Evolutionary conservation across 129 eudicot species (phyloP).

Genomic region (Heracleum sosnowskyi): DNA sequence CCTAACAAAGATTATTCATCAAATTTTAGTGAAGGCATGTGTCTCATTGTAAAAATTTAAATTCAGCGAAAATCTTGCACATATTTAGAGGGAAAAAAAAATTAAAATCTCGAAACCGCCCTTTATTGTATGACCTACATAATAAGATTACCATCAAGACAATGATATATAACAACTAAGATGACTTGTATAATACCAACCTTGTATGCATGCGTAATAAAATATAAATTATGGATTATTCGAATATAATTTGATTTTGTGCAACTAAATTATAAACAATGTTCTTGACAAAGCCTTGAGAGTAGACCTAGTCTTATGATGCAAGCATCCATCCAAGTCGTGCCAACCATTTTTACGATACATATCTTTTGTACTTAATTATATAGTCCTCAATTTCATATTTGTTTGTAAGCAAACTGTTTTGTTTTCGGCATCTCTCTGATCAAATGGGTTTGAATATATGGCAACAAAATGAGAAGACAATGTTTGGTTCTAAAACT

Average conservation of each 20-base stretch:
- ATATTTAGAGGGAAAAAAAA: too few species aligned
- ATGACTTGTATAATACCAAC: not conserved
- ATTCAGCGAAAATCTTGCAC: not conserved
- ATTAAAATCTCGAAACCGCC: too few species aligned
- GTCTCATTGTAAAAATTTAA: too few species aligned
- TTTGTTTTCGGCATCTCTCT: not conserved
- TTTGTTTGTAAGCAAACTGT: not conserved
- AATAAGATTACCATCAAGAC: not conserved
- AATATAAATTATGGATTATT: not conserved
- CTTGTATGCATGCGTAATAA: not conserved
- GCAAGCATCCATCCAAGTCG: constrained; percentile 43
- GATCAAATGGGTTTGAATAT: constrained; percentile 18
- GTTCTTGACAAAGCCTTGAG: not conserved
- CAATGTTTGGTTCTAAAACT: not conserved
- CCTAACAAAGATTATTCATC: not conserved
- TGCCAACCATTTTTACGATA: constrained; percentile 39
- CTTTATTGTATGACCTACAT: too few species aligned
- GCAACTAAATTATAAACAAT: not conserved
- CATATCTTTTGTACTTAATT: constrained; percentile 6
- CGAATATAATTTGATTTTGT: not conserved
- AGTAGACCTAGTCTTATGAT: constrained; percentile 24
- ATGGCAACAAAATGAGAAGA: constrained; percentile 12
- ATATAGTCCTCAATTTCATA: not conserved
- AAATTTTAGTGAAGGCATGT: not conserved
- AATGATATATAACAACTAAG: not conserved